Conservation (phyloP, 73 alveolate species). For the Tetrahymena malaccensis region DNA sequence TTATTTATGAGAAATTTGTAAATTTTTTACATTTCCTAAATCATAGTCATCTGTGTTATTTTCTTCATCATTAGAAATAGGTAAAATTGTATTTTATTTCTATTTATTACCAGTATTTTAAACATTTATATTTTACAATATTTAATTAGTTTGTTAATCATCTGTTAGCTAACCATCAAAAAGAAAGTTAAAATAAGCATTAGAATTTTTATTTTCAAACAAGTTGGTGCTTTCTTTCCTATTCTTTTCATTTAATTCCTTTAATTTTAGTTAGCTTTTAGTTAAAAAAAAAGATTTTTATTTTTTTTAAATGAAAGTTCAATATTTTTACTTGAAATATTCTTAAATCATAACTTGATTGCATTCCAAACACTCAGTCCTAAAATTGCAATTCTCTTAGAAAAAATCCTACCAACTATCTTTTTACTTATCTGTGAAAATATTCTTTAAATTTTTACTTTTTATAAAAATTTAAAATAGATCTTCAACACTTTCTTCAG, state of each 20-base stretch:
- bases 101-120: not conserved
- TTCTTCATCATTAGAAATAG: not conserved
- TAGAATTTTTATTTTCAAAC: not conserved
- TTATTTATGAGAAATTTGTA: too few relatives aligned
- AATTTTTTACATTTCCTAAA: too few relatives aligned
- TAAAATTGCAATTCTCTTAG: slow-evolving; percentile 7
- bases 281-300: too few relatives aligned
- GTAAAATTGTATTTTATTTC: not conserved
- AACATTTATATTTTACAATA: too few relatives aligned
- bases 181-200: not conserved
- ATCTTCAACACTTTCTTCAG: slow-evolving; percentile 28
- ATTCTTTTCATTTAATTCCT: not conserved
- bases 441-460: not conserved
- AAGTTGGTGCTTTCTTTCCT: not conserved
- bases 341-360: not conserved
- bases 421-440: slow-evolving; percentile 2
- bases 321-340: not conserved
- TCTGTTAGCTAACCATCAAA: not conserved
- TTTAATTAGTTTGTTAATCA: not conserved
- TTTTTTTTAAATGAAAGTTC: not conserved
- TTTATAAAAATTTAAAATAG: slow-evolving; percentile 1
- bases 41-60: not conserved
- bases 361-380: slow-evolving; percentile 33
- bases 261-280: not conserved
- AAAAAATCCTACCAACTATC: slow-evolving; percentile 40